Evolutionary conservation across 306 rosid species (phyloP).

Genomic region (Leucaena leucocephala): DNA sequence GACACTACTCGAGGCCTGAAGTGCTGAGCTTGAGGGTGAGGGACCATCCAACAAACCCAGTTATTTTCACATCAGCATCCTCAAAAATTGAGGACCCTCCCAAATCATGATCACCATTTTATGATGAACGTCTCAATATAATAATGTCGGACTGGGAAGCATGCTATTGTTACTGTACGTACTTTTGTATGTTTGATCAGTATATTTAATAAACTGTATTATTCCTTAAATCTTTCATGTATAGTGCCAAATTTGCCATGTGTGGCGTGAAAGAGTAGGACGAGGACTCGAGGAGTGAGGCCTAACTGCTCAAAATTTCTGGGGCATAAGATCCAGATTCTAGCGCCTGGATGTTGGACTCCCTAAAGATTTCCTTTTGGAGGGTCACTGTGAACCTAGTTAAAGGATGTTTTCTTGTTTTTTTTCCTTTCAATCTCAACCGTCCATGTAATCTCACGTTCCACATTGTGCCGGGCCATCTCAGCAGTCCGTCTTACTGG

Average conservation of each 20-base stretch:
- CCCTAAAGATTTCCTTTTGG: too few species aligned
- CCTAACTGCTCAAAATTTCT: background rate
- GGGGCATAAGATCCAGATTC: too few species aligned
- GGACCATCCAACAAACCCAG: constrained; percentile 77
- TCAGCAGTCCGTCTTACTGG: too few species aligned
- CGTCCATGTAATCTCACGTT: background rate
- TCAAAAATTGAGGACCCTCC: constrained; percentile 48
- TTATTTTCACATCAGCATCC: constrained; percentile 67
- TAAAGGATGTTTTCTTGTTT: too few species aligned
- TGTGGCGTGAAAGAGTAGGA: background rate
- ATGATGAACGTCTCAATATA: constrained; percentile 2
- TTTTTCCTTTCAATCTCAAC: background rate
- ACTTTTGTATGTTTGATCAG: background rate
- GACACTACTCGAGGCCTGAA: constrained; percentile 91
- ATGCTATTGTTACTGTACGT: background rate
- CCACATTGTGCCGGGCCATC: background rate
- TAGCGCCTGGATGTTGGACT: too few species aligned
- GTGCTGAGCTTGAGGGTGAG: constrained; percentile 77
- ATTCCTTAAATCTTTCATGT: background rate
- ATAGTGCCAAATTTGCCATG: background rate
- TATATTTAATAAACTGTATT: background rate
- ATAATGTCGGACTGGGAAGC: background rate
- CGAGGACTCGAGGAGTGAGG: background rate
- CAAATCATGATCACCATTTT: constrained; percentile 35
- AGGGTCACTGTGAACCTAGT: too few species aligned